These are phyloP conservation scores for Antarctomyces pellizariae DNA, from an alignment of 495 filamentous ascomycete species.

Conservation along the genomic window DNA sequence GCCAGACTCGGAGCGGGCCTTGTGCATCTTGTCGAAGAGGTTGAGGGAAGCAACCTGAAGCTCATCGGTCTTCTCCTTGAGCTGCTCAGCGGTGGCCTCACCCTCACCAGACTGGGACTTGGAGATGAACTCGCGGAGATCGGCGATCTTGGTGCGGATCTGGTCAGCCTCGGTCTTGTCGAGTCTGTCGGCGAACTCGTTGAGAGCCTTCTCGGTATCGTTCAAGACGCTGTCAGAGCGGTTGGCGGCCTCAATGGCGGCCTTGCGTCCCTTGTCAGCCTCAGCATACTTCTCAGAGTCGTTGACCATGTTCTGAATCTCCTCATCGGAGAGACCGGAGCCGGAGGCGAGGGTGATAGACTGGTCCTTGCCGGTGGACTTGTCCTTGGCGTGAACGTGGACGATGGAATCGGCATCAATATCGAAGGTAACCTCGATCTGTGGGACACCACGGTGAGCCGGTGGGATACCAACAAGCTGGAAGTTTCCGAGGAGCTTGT, in stretches of 20 bases:
- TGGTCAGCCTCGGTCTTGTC: constrained; percentile 88
- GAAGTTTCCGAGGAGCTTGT: constrained; percentile 99
- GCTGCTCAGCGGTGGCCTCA: constrained; percentile 58
- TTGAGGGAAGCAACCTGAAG: constrained; percentile 87
- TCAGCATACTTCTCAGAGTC: constrained; percentile 95
- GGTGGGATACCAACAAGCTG: constrained; percentile 96
- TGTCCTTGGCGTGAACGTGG: constrained; percentile 97
- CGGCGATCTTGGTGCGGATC: constrained; percentile 81
- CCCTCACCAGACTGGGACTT: constrained; percentile 90
- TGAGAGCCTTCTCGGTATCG: constrained; percentile 95
- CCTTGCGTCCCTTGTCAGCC: constrained; percentile 89
- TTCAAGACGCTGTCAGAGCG: constrained; percentile 86
- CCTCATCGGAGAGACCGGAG: constrained; percentile 83
- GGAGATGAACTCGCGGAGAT: constrained; percentile 71
- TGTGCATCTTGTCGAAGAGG: constrained; percentile 99
- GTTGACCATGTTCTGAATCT: constrained; percentile 92
- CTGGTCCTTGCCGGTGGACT: constrained; percentile 98
- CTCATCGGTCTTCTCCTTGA: constrained; percentile 97
- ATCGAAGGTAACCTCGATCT: constrained; percentile 98
- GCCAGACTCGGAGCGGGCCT: constrained; percentile 47
- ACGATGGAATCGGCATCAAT: constrained; percentile 98
- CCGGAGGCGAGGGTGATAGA: constrained; percentile 97
- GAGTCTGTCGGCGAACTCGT: constrained; percentile 84
- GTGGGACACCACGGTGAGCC: constrained; percentile 90
- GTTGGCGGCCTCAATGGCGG: constrained; percentile 86